Evolutionary conservation across 352 stramenopile genomes (phyloP).

Genomic region (Phytophthora pinifolia): DNA sequence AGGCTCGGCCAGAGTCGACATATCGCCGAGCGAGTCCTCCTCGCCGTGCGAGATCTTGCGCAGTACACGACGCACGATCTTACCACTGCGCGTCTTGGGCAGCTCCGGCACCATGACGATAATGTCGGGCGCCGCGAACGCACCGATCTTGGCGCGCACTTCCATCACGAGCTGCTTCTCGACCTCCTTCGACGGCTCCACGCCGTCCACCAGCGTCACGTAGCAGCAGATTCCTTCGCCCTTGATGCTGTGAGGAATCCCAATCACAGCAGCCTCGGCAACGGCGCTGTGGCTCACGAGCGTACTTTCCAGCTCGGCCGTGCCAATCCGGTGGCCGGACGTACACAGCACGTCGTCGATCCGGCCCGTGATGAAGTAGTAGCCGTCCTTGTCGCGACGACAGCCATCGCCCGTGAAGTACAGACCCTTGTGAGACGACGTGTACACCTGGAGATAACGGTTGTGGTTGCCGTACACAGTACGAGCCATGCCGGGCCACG

Average conservation of each 20-base stretch:
- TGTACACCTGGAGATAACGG: slow-evolving; percentile 97
- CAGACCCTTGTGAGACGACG: slow-evolving; percentile 95
- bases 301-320: slow-evolving; percentile 86
- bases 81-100: slow-evolving; percentile 96
- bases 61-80: slow-evolving; percentile 99
- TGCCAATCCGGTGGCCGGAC: slow-evolving; percentile 90
- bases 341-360: slow-evolving; percentile 98
- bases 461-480: slow-evolving; percentile 94
- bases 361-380: slow-evolving; percentile 98
- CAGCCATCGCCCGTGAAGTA: slow-evolving; percentile 96
- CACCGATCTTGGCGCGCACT: slow-evolving; percentile 93
- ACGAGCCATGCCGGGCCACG: slow-evolving; percentile 96
- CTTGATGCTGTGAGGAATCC: slow-evolving; percentile 96
- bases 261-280: slow-evolving; percentile 95
- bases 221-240: slow-evolving; percentile 96
- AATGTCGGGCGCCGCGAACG: slow-evolving; percentile 96
- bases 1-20: slow-evolving; percentile 96
- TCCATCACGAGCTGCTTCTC: slow-evolving; percentile 72
- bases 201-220: slow-evolving; percentile 90
- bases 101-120: slow-evolving; percentile 92
- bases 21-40: slow-evolving; percentile 94
- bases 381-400: slow-evolving; percentile 92
- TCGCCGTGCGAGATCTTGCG: slow-evolving; percentile 97
- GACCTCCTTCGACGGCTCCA: slow-evolving; percentile 56
- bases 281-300: slow-evolving; percentile 92